Percentiles rank a stretch among this genome's conserved stretches.
phyloP scores from a whole-genome alignment of 495 filamentous ascomycete species.

The Immersiella caudata region DNA sequence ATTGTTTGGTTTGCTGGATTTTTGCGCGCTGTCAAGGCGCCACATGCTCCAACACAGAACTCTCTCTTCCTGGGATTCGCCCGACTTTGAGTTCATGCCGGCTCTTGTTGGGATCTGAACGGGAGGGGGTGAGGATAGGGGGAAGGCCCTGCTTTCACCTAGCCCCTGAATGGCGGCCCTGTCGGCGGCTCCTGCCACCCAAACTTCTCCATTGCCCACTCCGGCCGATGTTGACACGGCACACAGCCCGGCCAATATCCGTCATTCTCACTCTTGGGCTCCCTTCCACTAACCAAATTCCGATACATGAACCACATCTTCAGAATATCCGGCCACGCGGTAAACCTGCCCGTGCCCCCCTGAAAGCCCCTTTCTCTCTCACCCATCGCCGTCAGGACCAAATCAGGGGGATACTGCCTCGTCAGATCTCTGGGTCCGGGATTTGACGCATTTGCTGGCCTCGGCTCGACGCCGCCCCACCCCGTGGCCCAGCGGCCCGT shows the following conservation, averaged over 20 bases:
- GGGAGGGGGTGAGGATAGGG: too few relatives aligned
- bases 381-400: conserved; percentile 17
- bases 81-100: too few relatives aligned
- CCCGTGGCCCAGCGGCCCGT: conserved; percentile 2
- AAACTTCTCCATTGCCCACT: conserved; percentile 13
- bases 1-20: too few relatives aligned
- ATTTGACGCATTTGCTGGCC: not conserved
- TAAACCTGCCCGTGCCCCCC: conserved; percentile 3
- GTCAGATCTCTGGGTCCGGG: not conserved
- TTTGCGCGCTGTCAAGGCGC: too few relatives aligned
- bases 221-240: conserved; percentile 16
- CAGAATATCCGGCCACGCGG: conserved; percentile 18
- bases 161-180: not conserved
- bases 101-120: too few relatives aligned
- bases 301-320: conserved; percentile 24
- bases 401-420: conserved; percentile 10
- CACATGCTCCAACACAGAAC: too few relatives aligned
- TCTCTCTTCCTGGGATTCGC: too few relatives aligned
- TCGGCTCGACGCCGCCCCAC: conserved; percentile 19
- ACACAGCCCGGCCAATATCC: conserved; percentile 25
- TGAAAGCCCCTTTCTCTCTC: conserved; percentile 14
- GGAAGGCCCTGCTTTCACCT: too few relatives aligned
- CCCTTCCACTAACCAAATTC: conserved; percentile 18
- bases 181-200: conserved; percentile 24
- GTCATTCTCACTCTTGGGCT: conserved; percentile 1